Conservation (phyloP, 148 eudicot genomes). For the Talinum fruticosum region DNA sequence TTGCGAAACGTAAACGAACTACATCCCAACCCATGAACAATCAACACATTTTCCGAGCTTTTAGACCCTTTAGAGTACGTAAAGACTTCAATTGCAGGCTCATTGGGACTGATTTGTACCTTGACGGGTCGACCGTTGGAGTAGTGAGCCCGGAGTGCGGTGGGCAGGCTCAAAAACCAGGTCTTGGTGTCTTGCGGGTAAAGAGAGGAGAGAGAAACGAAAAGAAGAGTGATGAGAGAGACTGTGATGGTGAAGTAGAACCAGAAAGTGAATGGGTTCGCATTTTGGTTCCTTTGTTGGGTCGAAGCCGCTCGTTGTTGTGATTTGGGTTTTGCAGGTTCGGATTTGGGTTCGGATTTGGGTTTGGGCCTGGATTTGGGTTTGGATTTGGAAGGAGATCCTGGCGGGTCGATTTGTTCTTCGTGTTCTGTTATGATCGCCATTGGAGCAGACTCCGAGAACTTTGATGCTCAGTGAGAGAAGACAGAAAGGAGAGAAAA, state of each 20-base stretch:
- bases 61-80: conserved; percentile 53
- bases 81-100: conserved; percentile 57
- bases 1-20: conserved; percentile 61
- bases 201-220: conserved; percentile 42
- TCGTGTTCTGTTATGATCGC: conserved; percentile 62
- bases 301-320: conserved; percentile 14
- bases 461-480: conserved; percentile 5
- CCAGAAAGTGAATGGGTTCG: conserved; percentile 78
- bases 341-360: conserved; percentile 9
- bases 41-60: conserved; percentile 42
- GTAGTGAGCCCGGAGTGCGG: conserved; percentile 54
- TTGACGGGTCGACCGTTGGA: conserved; percentile 58
- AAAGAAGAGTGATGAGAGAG: conserved; percentile 56
- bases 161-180: conserved; percentile 74
- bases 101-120: conserved; percentile 53
- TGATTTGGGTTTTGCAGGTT: conserved; percentile 26
- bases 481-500: conserved; percentile 1
- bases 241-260: conserved; percentile 61
- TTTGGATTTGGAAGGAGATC: conserved; percentile 34
- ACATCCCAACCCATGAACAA: conserved; percentile 80
- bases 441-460: conserved; percentile 33
- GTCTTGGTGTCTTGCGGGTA: conserved; percentile 64
- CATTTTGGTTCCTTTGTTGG: conserved; percentile 13
- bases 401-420: conserved; percentile 38
- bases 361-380: conserved; percentile 20